These are phyloP conservation scores for Draba incana DNA, from an alignment of 345 rosid genomes.

Conservation along the genomic window DNA sequence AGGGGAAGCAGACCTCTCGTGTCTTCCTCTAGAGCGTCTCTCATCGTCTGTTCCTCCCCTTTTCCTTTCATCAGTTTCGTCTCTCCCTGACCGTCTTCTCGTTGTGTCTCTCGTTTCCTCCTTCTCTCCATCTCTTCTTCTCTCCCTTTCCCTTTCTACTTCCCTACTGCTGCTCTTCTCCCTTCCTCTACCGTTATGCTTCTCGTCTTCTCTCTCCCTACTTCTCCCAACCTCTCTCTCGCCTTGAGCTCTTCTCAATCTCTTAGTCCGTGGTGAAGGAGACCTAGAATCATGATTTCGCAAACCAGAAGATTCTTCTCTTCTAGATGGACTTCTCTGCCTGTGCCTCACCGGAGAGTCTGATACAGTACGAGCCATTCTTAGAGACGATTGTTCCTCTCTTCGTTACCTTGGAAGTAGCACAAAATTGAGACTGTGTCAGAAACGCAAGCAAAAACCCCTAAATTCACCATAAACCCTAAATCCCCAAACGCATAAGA, in stretches of 20 bases:
- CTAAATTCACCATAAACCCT: slow-evolving; percentile 5
- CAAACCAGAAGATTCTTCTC: slow-evolving; percentile 49
- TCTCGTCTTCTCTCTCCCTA: slow-evolving; percentile 54
- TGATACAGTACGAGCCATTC: slow-evolving; percentile 54
- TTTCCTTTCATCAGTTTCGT: slow-evolving; percentile 50
- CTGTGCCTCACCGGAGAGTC: slow-evolving; percentile 52
- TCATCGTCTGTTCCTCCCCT: slow-evolving; percentile 56
- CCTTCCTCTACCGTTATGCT: slow-evolving; percentile 47
- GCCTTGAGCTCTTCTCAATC: slow-evolving; percentile 57
- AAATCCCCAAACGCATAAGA: background rate
- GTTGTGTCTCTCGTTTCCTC: slow-evolving; percentile 41
- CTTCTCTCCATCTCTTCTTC: slow-evolving; percentile 21
- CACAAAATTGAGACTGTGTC: slow-evolving; percentile 23
- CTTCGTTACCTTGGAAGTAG: slow-evolving; percentile 4
- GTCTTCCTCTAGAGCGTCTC: slow-evolving; percentile 55
- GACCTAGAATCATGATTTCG: slow-evolving; percentile 55
- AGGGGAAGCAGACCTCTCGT: slow-evolving; percentile 62
- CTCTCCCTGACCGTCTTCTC: slow-evolving; percentile 64
- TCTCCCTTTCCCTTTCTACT: slow-evolving; percentile 44
- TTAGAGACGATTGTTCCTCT: background rate
- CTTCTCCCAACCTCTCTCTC: slow-evolving; percentile 57
- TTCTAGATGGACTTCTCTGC: slow-evolving; percentile 47
- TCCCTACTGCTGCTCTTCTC: slow-evolving; percentile 50
- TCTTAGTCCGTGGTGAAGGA: slow-evolving; percentile 73
- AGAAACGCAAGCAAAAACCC: slow-evolving; percentile 20